Evolutionary conservation across 352 stramenopile genomes (phyloP).

Genomic region (Pythium sukuiense): DNA sequence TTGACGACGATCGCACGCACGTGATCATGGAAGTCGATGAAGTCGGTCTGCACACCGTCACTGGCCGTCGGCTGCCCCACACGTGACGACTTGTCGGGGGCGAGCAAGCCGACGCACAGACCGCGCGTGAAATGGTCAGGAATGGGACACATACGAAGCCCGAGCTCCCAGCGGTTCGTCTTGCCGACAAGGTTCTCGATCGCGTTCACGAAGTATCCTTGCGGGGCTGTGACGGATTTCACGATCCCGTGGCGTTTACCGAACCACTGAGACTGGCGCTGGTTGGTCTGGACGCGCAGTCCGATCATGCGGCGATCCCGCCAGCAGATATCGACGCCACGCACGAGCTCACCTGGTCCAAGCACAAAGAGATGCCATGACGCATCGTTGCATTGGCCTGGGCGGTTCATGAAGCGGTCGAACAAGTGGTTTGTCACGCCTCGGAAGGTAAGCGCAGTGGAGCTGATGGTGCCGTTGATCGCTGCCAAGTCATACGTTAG

Average conservation of each 20-base stretch:
- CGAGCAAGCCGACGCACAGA: neutral
- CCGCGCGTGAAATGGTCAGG: slow-evolving; percentile 16
- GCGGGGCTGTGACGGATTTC: slow-evolving; percentile 30
- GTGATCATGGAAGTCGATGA: slow-evolving; percentile 20
- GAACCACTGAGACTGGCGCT: slow-evolving; percentile 37
- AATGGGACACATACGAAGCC: slow-evolving; percentile 25
- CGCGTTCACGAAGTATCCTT: slow-evolving; percentile 32
- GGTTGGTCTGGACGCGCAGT: slow-evolving; percentile 35
- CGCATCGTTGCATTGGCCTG: slow-evolving; percentile 9
- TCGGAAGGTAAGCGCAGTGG: neutral
- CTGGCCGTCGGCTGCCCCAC: neutral
- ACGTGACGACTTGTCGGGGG: slow-evolving; percentile 7
- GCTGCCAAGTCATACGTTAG: slow-evolving; percentile 30
- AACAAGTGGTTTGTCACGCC: slow-evolving; percentile 22
- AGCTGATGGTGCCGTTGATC: slow-evolving; percentile 15
- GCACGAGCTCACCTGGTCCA: slow-evolving; percentile 25
- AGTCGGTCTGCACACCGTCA: slow-evolving; percentile 32
- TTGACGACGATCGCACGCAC: slow-evolving; percentile 31
- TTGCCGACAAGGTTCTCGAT: slow-evolving; percentile 9
- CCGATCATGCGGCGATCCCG: slow-evolving; percentile 17
- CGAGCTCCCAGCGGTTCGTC: slow-evolving; percentile 14
- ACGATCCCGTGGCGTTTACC: slow-evolving; percentile 24
- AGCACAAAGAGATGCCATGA: slow-evolving; percentile 26
- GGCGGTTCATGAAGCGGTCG: slow-evolving; percentile 23
- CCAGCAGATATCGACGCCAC: slow-evolving; percentile 24